phyloP scores from a whole-genome alignment of 345 rosid species.

The Hibiscus mutabilis region DNA sequence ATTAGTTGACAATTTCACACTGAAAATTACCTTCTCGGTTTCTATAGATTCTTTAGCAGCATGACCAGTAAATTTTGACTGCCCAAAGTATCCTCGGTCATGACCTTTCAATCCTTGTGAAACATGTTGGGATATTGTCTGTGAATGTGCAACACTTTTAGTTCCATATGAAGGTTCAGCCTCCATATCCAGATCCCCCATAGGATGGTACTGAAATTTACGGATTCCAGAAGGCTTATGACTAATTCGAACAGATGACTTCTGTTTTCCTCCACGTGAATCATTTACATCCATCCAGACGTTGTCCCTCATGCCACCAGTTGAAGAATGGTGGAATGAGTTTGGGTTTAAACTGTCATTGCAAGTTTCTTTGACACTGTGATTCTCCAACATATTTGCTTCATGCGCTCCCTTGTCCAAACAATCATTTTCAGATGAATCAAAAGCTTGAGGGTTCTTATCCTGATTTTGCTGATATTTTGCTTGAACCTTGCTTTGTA shows the following conservation, averaged over 20 bases:
- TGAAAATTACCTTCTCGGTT: slow-evolving; percentile 43
- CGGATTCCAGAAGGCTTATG: slow-evolving; percentile 44
- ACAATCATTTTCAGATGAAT: slow-evolving; percentile 40
- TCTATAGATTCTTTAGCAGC: slow-evolving; percentile 28
- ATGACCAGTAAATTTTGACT: slow-evolving; percentile 37
- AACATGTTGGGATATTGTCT: slow-evolving; percentile 23
- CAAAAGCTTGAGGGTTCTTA: slow-evolving; percentile 36
- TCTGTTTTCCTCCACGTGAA: slow-evolving; percentile 39
- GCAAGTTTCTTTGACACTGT: slow-evolving; percentile 28
- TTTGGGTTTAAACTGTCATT: slow-evolving; percentile 27
- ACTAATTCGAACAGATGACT: slow-evolving; percentile 34
- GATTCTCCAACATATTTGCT: slow-evolving; percentile 22
- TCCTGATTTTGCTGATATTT: slow-evolving; percentile 16
- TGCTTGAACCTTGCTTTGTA: slow-evolving; percentile 23
- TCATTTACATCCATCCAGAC: slow-evolving; percentile 42
- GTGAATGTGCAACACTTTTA: slow-evolving; percentile 29
- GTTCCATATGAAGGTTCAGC: slow-evolving; percentile 28
- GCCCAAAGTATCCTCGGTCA: slow-evolving; percentile 28
- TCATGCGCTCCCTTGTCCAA: slow-evolving; percentile 27
- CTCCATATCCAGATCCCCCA: slow-evolving; percentile 72
- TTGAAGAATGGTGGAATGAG: slow-evolving; percentile 21
- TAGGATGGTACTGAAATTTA: slow-evolving; percentile 89
- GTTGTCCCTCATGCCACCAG: slow-evolving; percentile 35
- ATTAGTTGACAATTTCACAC: not conserved
- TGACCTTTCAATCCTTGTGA: slow-evolving; percentile 28